Evolutionary conservation across 306 rosid genomes (phyloP), one percentile per base, ranked within the genome.

Genomic region (Fragaria ananassa): DNA sequence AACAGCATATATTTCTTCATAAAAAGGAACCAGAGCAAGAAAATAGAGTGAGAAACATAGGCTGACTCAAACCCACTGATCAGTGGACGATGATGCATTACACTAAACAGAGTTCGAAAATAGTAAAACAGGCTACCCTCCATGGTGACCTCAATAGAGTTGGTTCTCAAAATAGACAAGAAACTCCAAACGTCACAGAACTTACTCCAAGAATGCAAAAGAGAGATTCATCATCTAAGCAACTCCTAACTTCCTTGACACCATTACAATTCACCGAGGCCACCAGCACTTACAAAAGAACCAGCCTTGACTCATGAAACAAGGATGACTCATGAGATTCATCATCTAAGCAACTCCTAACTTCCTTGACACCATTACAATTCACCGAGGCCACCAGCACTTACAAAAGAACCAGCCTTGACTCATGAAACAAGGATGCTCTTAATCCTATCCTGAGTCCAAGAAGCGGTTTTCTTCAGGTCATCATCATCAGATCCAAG

Each of bases 341-440:
- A 44, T 37, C 56, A 75, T 27, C 79, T 61, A 46, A 18, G 41
- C 57, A 49, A 63, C 56, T 35, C 65, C 61, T 29, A 49, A 50
- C 54, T 58, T 73, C 57, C 71, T 13, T 3, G 10, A 66, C 29
- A 76, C 54, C 66, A 18, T 58, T 58, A 4, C 2, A 12, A 25
- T 13, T 23, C 7, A 18, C 21, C 3, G 11, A n/a, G 61, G 29
- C 12, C 4, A 19, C 29, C 62, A 70, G 42, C 70, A 62, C 82
- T 23, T 64, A 46, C 72, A 58, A 37, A 63, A 21, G n/a, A 13
- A 46, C 62, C 19, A 13, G 75, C 68, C 44, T 18, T 35, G 35
- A 45, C 56, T 84, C 80, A 84, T 31, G 84, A 56, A 77, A 80
- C 84, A 79, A 84, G 68, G 70, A 80, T 72, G 53, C 87, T 81